Base-by-base conservation (phyloP, 139 green algal genomes). In the Coccomyxa sp. region DNA sequence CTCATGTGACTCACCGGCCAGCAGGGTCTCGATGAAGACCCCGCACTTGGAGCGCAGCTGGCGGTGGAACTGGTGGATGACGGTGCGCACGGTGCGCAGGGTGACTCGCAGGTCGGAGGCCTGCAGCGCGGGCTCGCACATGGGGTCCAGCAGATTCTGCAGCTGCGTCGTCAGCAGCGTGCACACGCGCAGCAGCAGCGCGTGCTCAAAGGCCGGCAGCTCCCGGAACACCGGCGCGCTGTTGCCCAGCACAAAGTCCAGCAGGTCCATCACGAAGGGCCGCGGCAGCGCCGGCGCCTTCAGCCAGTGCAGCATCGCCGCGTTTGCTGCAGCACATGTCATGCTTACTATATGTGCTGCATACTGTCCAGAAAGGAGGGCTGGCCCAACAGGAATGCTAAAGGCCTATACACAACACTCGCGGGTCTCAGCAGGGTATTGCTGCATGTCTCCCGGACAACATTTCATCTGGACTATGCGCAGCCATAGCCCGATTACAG, bases 211-310 rank as follows among this genome's bases (percentile, higher is more conserved):
- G 38, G 78, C 70, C 31, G 80, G 73, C 14, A 82, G 18, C 64
- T 71, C 64, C 39, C 76, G 79, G 80, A 97, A 95, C 18, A 90
- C 77, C 16, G 79, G 74, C 0, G 87, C 72, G 9, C 85, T 86
- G 68, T 94, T 87, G 39, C 75, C 55, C 73, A 97, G 87, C 82
- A 94, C 86, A 86, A 89, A 93, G 78, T 97, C 91, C 70, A 97
- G 81, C 40, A 95, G 78, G 70, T 96, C 92, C 68, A 96, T 76
- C 75, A 93, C 80, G 75, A 95, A 93, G 6, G 85, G 76, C 18
- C 88, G 82, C 0, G 84, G 85, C n/a, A 92, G 78, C 22, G 82
- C 68, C 7, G 89, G 90, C 27, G 86, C 88, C 39, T 85, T 85
- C 31, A 93, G 82, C 90, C 89, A 93, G 24, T 35, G 44, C 64